Conservation (phyloP, 768 basidiomycete species). For the Russula dissimulans region DNA sequence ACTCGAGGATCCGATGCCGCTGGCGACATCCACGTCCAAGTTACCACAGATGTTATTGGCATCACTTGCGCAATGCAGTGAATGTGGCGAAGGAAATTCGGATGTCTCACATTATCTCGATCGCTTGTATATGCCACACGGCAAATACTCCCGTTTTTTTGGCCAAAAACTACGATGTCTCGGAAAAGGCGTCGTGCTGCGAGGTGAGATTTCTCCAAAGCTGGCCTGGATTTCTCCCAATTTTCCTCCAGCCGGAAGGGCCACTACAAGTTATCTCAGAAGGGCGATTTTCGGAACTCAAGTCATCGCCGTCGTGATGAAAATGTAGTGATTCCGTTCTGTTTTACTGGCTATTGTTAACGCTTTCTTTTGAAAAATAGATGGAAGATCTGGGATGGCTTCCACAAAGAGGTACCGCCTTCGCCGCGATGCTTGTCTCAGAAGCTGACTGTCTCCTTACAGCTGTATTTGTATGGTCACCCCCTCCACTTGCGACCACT, state of each 20-base stretch:
- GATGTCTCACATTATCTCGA: conserved; percentile 6
- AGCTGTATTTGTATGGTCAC: conserved; percentile 47
- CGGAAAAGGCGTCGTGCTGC: conserved; percentile 13
- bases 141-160: not conserved
- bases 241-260: conserved; percentile 8
- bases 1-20: not conserved
- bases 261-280: conserved; percentile 13
- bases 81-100: not conserved
- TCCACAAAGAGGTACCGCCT: conserved; percentile 12
- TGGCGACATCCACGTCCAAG: conserved; percentile 1
- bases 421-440: not conserved
- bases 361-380: not conserved
- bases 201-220: conserved; percentile 1
- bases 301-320: conserved; percentile 1
- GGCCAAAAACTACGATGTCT: conserved; percentile 5
- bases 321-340: conserved; percentile 3
- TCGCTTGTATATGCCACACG: conserved; percentile 5
- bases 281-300: conserved; percentile 9
- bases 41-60: not conserved
- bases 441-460: not conserved
- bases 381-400: conserved; percentile 17
- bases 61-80: not conserved
- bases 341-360: not conserved
- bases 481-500: conserved; percentile 38
- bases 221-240: not conserved